phyloP scores from a whole-genome alignment of 306 rosid species.

The Albizia julibrissin region DNA sequence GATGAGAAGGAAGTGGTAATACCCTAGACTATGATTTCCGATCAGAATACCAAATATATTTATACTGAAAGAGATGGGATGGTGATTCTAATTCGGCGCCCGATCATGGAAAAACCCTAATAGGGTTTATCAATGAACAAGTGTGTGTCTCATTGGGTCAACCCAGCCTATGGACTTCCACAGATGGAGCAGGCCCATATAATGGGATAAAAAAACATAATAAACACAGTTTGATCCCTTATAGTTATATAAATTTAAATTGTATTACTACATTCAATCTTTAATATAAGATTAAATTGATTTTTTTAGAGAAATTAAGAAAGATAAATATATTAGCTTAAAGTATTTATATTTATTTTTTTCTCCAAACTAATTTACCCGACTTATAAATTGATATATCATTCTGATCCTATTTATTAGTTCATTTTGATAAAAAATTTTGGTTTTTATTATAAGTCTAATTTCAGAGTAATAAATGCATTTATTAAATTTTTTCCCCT shows the following conservation, averaged over 20 bases:
- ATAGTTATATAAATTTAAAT: not conserved
- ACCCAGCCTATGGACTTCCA: not conserved
- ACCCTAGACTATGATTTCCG: not conserved
- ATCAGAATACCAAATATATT: not conserved
- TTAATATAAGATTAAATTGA: too few relatives aligned
- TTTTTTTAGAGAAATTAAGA: too few relatives aligned
- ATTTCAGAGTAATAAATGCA: too few relatives aligned
- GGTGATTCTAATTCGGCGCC: not conserved
- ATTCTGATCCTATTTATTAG: too few relatives aligned
- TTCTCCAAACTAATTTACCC: too few relatives aligned
- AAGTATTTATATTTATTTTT: too few relatives aligned
- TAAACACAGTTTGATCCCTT: not conserved
- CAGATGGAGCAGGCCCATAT: not conserved
- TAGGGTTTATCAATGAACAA: not conserved
- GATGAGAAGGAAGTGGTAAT: not conserved
- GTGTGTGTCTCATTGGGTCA: not conserved
- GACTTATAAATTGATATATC: too few relatives aligned
- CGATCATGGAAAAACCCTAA: not conserved
- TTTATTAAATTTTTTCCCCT: too few relatives aligned
- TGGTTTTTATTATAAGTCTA: too few relatives aligned
- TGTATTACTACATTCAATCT: not conserved
- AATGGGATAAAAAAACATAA: not conserved
- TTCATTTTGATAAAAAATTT: too few relatives aligned
- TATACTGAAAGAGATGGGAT: not conserved
- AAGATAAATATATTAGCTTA: too few relatives aligned